Conservation (phyloP, 1,139 yeast genomes). For the Debaryomyces fabryi region DNA sequence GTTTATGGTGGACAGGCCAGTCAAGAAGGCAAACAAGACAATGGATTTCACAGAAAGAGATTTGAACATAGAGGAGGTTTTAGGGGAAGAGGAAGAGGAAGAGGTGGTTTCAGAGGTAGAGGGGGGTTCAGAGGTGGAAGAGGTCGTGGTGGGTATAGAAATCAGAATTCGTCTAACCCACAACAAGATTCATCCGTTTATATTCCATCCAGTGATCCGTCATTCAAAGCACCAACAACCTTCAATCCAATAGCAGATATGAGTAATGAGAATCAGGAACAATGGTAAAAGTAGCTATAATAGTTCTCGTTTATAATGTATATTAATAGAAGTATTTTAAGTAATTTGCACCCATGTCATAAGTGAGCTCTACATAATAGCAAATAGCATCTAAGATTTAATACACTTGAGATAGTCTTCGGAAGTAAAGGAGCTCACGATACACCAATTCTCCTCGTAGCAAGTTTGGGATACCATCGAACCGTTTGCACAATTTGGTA, state of each 20-base stretch:
- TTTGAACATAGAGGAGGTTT: constrained; percentile 29
- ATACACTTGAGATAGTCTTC: constrained; percentile 20
- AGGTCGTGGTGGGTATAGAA: constrained; percentile 25
- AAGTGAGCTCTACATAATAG: background rate
- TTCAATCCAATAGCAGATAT: constrained; percentile 18
- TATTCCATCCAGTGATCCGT: constrained; percentile 24
- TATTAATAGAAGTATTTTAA: background rate
- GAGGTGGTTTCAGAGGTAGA: constrained; percentile 33
- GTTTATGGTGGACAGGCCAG: constrained; percentile 80
- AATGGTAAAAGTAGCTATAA: background rate
- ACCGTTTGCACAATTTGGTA: constrained; percentile 45
- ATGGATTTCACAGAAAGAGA: constrained; percentile 24
- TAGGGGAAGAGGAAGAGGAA: constrained; percentile 28
- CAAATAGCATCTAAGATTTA: background rate
- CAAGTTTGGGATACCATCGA: constrained; percentile 37
- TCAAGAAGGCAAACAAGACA: constrained; percentile 33
- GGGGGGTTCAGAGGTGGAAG: constrained; percentile 26
- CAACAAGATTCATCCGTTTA: constrained; percentile 20
- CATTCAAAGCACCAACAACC: constrained; percentile 20
- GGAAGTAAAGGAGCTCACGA: constrained; percentile 20
- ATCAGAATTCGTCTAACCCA: constrained; percentile 9
- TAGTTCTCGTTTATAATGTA: background rate
- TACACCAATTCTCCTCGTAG: constrained; percentile 46
- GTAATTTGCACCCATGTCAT: background rate
- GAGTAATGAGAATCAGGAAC: constrained; percentile 5